phyloP scores from a whole-genome alignment of 495 filamentous ascomycete genomes.

The Pyrenopolyporus hunteri region DNA sequence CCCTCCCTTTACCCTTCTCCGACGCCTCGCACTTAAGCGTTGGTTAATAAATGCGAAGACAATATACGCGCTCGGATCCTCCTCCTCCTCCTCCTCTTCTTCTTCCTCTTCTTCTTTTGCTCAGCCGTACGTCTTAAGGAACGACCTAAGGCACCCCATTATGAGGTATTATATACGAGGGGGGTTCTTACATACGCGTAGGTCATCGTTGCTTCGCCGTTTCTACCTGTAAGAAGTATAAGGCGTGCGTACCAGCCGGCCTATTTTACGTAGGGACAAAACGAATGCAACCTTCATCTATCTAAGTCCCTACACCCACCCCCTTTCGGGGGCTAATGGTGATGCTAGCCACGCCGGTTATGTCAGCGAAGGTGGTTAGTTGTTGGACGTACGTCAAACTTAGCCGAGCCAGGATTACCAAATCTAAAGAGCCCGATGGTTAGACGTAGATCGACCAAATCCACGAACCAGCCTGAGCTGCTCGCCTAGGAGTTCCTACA shows the following conservation, averaged over 20 bases:
- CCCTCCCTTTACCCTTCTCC: slow-evolving; percentile 9
- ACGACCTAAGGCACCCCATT: slow-evolving; percentile 12
- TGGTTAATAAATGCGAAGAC: slow-evolving; percentile 6
- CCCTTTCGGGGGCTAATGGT: too few species aligned
- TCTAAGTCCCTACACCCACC: neutral
- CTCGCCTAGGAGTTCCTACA: too few species aligned
- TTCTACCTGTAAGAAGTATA: neutral
- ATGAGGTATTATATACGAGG: slow-evolving; percentile 12
- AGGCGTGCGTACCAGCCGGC: neutral
- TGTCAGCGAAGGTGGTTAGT: too few species aligned
- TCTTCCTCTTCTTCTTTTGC: slow-evolving; percentile 2
- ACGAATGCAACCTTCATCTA: slow-evolving; percentile 13
- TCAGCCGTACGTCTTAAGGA: slow-evolving; percentile 21
- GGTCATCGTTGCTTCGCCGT: slow-evolving; percentile 1
- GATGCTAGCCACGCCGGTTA: too few species aligned
- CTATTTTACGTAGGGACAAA: neutral
- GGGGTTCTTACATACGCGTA: slow-evolving; percentile 13
- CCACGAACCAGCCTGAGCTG: too few species aligned
- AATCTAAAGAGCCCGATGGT: too few species aligned
- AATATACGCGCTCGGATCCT: too few species aligned
- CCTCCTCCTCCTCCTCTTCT: too few species aligned
- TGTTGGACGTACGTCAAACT: too few species aligned
- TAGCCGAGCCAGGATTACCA: too few species aligned
- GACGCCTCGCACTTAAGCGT: slow-evolving; percentile 7
- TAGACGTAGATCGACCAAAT: too few species aligned